A percentile compares a stretch with the other conserved stretches of the same genome.
Conservation (phyloP, 2,329 filamentous ascomycete species). For the Cercospora zeina region DNA sequence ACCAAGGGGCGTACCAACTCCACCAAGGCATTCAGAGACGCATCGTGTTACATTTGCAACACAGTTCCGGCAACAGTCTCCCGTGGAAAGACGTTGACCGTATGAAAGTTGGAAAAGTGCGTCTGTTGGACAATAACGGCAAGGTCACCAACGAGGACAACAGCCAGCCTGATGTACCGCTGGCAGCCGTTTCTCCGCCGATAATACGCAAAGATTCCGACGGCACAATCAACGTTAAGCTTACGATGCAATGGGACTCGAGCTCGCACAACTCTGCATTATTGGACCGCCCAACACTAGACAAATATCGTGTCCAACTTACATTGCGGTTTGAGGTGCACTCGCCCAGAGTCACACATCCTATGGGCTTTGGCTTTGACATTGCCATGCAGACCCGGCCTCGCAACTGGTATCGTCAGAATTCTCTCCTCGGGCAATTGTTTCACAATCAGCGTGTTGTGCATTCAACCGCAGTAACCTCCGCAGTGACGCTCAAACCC, state of each 20-base stretch:
- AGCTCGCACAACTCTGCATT: conserved; percentile 88
- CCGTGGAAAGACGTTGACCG: conserved; percentile 83
- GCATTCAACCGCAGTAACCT: conserved; percentile 81
- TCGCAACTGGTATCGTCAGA: conserved; percentile 78
- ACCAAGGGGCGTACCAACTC: conserved; percentile 88
- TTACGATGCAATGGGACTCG: conserved; percentile 95
- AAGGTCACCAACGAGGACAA: conserved; percentile 73
- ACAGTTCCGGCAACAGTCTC: conserved; percentile 82
- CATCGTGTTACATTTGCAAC: conserved; percentile 82
- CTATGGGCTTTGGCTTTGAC: conserved; percentile 82
- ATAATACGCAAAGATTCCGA: conserved; percentile 82
- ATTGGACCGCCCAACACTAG: conserved; percentile 88
- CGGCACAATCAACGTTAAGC: conserved; percentile 80
- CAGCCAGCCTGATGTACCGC: conserved; percentile 68
- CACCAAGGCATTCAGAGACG: conserved; percentile 92
- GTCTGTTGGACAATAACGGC: conserved; percentile 79
- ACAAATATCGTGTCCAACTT: conserved; percentile 88
- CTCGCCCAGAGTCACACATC: conserved; percentile 79
- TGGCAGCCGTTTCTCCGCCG: conserved; percentile 77
- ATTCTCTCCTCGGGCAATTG: conserved; percentile 81
- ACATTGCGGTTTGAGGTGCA: conserved; percentile 81
- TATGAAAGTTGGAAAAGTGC: conserved; percentile 76
- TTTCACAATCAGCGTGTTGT: conserved; percentile 85
- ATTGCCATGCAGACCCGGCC: conserved; percentile 81
- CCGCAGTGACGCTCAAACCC: conserved; percentile 81